phyloP scores from a whole-genome alignment of 2,329 filamentous ascomycete genomes.

The Rutstroemia sp. region DNA sequence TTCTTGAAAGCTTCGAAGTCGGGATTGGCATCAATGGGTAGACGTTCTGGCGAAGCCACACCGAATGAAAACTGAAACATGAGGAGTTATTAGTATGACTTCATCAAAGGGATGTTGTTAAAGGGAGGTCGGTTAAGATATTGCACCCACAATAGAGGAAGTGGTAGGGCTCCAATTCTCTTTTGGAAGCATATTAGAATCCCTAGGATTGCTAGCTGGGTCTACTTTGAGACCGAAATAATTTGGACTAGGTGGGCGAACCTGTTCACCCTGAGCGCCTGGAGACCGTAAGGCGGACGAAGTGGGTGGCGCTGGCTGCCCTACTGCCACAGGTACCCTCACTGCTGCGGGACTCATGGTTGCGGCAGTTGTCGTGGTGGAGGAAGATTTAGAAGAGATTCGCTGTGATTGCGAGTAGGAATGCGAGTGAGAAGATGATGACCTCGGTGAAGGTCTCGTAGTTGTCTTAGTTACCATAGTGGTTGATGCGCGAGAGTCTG shows the following conservation, averaged over 20 bases:
- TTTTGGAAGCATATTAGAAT: slow-evolving; percentile 55
- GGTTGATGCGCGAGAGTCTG: slow-evolving; percentile 1
- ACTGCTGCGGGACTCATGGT: slow-evolving; percentile 10
- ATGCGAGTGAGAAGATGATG: slow-evolving; percentile 15
- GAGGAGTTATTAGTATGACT: neutral
- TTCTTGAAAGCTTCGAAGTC: slow-evolving; percentile 75
- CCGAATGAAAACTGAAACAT: slow-evolving; percentile 50
- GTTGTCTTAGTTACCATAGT: slow-evolving; percentile 26
- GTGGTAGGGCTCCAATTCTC: slow-evolving; percentile 70
- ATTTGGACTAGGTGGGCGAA: slow-evolving; percentile 62
- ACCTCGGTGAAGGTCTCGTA: slow-evolving; percentile 24
- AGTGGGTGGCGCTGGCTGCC: slow-evolving; percentile 21
- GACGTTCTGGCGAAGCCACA: slow-evolving; percentile 58
- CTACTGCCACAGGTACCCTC: slow-evolving; percentile 23
- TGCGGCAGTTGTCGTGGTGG: slow-evolving; percentile 18
- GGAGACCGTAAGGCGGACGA: slow-evolving; percentile 20
- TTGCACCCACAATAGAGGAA: slow-evolving; percentile 46
- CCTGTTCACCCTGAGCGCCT: slow-evolving; percentile 11
- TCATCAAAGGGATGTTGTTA: neutral
- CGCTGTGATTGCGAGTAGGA: slow-evolving; percentile 20
- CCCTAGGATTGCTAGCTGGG: slow-evolving; percentile 50
- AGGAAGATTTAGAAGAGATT: slow-evolving; percentile 4
- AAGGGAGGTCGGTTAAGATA: neutral
- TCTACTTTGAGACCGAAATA: slow-evolving; percentile 78
- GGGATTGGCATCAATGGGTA: slow-evolving; percentile 68